Base-by-base conservation (phyloP, 306 rosid genomes). In the Quercus suber region DNA sequence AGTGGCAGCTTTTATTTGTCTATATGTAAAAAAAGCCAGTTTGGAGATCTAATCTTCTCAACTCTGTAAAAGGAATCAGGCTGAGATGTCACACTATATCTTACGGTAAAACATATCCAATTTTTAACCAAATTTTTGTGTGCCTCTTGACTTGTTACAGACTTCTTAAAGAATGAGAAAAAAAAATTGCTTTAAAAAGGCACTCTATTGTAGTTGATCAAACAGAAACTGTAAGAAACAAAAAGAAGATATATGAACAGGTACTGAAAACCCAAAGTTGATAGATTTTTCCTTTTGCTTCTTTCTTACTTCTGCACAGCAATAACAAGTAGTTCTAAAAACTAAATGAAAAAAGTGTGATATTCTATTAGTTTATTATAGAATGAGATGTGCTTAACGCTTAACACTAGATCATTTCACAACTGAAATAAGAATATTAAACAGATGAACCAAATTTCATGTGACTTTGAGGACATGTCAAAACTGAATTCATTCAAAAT, bases 1-100 rank as follows among this genome's bases (percentile, higher is more conserved):
- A 9, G 96, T 91, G 65, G 96, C 93, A 18, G 82, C 86, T 78
- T 76, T 71, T 7, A 79, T 72, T 71, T 79, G 82, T 14, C 55
- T 71, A 23, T 28, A 72, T 21, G 55, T 60, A 49, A 79, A 79
- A 79, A 45, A 61, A 30, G 56, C 77, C 77, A 3, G 82, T 79
- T 60, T 79, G 82, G 14, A 79, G 27, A 60, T 79, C 73, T n/a
- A 72, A 60, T 45, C 82, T 77, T 51, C 4, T 49, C 5, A 71
- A 71, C 19, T 49, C 77, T 79, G 81, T 71, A 25, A 71, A 49
- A 51, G 23, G 11, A 5, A 75, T 49, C 1, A 15, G 21, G 41
- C 43, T 30, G 15, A 15, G 43, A 30, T n/a, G 0, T 9, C 30
- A 11, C 2, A 28, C 17, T 63, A 18, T 43, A 63, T 15, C 41